These are phyloP conservation scores for Hansenula anomala DNA, from an alignment of 1,139 yeast genomes.

Conservation along the genomic window DNA sequence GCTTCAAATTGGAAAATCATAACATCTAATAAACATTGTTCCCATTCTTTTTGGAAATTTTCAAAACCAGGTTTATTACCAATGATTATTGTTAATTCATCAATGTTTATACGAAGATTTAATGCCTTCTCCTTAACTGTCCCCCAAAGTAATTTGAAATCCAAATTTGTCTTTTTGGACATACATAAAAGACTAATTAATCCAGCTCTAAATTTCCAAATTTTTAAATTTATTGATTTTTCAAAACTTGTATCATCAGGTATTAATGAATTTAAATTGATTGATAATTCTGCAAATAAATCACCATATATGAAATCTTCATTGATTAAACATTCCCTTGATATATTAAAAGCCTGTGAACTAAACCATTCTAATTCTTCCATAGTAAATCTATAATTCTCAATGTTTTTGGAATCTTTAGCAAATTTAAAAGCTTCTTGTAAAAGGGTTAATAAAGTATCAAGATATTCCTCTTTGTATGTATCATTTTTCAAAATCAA, in stretches of 20 bases:
- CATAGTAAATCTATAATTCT: conserved; percentile 7
- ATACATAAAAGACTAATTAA: conserved; percentile 15
- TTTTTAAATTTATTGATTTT: conserved; percentile 11
- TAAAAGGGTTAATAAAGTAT: conserved; percentile 10
- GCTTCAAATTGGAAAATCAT: conserved; percentile 17
- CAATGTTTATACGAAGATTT: conserved; percentile 13
- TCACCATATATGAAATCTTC: conserved; percentile 11
- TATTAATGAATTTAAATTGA: conserved; percentile 6
- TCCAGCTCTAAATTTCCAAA: conserved; percentile 16
- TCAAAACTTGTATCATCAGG: conserved; percentile 13
- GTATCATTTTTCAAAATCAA: conserved; percentile 19
- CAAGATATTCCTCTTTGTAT: conserved; percentile 6
- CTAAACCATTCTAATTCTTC: conserved; percentile 19
- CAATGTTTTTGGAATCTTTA: conserved; percentile 5
- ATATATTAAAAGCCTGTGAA: conserved; percentile 14
- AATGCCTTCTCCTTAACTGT: conserved; percentile 11
- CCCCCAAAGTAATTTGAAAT: conserved; percentile 8
- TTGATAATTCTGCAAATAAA: conserved; percentile 10
- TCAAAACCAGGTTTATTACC: conserved; percentile 9
- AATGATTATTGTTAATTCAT: conserved; percentile 11
- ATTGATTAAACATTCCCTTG: conserved; percentile 9
- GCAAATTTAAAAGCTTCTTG: conserved; percentile 15
- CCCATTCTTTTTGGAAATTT: conserved; percentile 10
- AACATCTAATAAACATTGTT: conserved; percentile 11
- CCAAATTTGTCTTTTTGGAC: conserved; percentile 6